Base-by-base conservation (phyloP, 192 early-diverging fungal genomes). In the Oehlia diaphana region DNA sequence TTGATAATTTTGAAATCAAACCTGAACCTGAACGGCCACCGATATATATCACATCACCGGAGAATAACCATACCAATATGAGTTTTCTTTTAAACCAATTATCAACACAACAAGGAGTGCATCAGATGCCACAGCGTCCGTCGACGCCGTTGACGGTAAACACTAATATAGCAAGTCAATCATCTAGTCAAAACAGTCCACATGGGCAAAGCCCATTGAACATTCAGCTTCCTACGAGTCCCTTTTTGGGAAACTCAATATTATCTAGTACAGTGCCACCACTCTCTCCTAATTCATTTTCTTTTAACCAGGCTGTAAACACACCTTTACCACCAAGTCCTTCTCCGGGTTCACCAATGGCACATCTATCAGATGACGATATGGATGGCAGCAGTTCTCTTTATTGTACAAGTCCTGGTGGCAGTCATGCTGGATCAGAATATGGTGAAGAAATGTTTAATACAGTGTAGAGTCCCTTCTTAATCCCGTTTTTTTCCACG, bases 1-100 rank as follows among this genome's bases (percentile, higher is more conserved):
- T 86, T 16, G 85, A 86, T 67, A 83, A 81, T 66, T 84, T 80
- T 69, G 85, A 84, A 49, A 82, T 84, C 72, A 86, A 86, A 75
- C 77, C 81, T 0, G 85, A 86, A 70, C 80, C 85, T 39, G 85
- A 88, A 71, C 82, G 83, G 68, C 87, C 87, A 19, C 85, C 87
- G 7, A 88, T 87, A 72, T 88, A 87, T 61, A 89, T 90, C 71
- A 90, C 89, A 26, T 86, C 87, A 16, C 88, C 88, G 7, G 89
- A 89, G 63, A 84, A 81, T 28, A 74, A 78, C 79, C 49, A 78
- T 42, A 7, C 39, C 62, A 78, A 67, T 76, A 42, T 44, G 63
- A 37, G 39, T 64, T 44, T 81, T 74, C 21, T 82, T 76, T 28
- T 66, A 65, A 42, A 65, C 78, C n/a, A 74, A 28, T 58, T 58